Evolutionary conservation across 1,284 basidiomycete genomes (phyloP), one percentile per base, ranked within the genome.

Genomic region (Inonotus hispidus): DNA sequence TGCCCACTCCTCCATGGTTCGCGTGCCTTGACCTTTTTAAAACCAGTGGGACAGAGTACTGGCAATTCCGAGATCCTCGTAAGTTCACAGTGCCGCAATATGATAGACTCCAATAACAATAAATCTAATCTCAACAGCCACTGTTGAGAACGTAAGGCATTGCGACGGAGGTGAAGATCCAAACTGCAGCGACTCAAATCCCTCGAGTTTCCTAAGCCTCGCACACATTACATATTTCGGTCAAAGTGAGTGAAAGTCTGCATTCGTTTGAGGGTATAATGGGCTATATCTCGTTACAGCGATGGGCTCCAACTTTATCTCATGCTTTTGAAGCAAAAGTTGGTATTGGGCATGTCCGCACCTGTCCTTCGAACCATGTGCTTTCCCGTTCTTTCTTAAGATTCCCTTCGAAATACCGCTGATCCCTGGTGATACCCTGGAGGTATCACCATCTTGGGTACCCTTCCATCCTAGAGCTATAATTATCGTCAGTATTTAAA

Each of bases 131-230:
- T 23, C 43, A 19, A 16, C 38, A 52, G 56, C 63, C 10, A 54
- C 52, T 19, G 19, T 57, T 7, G 53, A 55, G 3, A 64, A 61
- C 39, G 57, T 64, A 8, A 61, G 53, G 16, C 46, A 43, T 21
- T 66, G 65, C 49, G 23, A 32, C 7, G 53, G 58, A n/a, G 63
- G 58, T 8, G 65, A 66, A 38, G 65, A 66, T 49, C 63, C 63
- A 0, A 64, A 58, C 3, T 66, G 65, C 37, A 58, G 57, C 41
- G 54, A 60, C 45, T 64, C 65, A 27, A 63, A 63, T 38, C 63
- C 54, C 13, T 58, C 64, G 1, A 60, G 52, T 16, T 61, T 58
- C 1, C 50, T 63, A 25, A 65, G 63, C 46, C 19, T 49, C 29
- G 64, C 64, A 0, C 64, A 65, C 45, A 13, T 37, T 14, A 14